Base-by-base conservation (phyloP, 495 filamentous ascomycete species). In the Baudoinia panamericana region DNA sequence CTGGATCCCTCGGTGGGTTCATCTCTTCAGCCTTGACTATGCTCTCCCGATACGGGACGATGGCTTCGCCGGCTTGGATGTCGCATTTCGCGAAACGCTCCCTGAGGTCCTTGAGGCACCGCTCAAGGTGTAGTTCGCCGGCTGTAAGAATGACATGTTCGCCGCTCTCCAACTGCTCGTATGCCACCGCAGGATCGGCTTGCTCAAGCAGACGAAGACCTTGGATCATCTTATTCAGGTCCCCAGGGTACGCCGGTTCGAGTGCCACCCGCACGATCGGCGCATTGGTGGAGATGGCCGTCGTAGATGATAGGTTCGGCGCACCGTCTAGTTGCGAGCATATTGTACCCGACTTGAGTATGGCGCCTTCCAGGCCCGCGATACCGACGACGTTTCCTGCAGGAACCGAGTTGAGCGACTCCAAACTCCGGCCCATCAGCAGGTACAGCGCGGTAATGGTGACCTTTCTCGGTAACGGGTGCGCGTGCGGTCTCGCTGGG, bases 341-440 rank as follows among this genome's bases (percentile, higher is more conserved):
- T 2, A 99, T 68, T 0, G 90, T 99, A 7, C 86, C 92, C 17
- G 85, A 88, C 58, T 99, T 99, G 30, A 99, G 65, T 15, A 99
- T 78, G 44, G 84, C 73, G 19, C 88, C 90, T 47, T 86, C 86
- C 8, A 99, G 71, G 15, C 90, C 90, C 13, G 76, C 83, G 24
- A 99, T 85, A n/a, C 88, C 90, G 55, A 96, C 95, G 7, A 99
- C 82, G 7, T 90, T 85, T 21, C 90, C 90, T 16, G 90, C 88
- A 2, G 90, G 86, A 0, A 96, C 86, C 0, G 81, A 81, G 29
- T 71, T 64, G 2, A 99, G 72, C 0, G 79, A 69, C 52, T 96
- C 90, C 1, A 99, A 69, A 45, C 80, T 77, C 29, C 86, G 71
- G 24, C 90, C 90, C 90, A 99, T 99, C 34, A 99, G 70, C 46